Conservation (phyloP, 768 basidiomycete genomes). For the Collybia mongolica region DNA sequence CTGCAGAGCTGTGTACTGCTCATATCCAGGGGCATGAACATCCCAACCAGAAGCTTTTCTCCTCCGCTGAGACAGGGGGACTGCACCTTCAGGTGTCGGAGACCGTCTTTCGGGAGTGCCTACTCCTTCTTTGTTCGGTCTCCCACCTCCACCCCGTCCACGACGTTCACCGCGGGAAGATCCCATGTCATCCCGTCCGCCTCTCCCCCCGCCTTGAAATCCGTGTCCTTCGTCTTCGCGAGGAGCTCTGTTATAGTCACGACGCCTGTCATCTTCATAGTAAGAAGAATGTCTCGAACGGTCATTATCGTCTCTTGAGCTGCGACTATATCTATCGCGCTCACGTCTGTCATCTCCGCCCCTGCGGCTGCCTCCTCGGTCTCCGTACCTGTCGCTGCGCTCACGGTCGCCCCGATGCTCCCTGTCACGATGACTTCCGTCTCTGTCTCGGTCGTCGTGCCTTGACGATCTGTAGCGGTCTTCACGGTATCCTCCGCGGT, state of each 20-base stretch:
- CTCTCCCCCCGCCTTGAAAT: constrained; percentile 27
- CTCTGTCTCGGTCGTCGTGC: constrained; percentile 54
- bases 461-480: constrained; percentile 69
- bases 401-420: constrained; percentile 47
- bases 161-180: constrained; percentile 33
- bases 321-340: constrained; percentile 44
- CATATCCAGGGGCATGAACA: constrained; percentile 92
- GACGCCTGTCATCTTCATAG: constrained; percentile 50
- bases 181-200: constrained; percentile 37
- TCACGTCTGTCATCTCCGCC: constrained; percentile 52
- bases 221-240: constrained; percentile 42
- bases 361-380: constrained; percentile 35
- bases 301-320: constrained; percentile 46
- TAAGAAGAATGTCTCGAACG: constrained; percentile 38
- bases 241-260: constrained; percentile 34
- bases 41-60: constrained; percentile 95
- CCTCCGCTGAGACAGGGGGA: constrained; percentile 82
- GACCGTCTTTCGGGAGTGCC: constrained; percentile 80
- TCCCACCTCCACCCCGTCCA: constrained; percentile 38
- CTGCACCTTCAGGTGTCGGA: constrained; percentile 85
- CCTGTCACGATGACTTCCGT: constrained; percentile 50
- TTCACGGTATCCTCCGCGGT: constrained; percentile 59
- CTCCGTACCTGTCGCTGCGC: constrained; percentile 32
- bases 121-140: constrained; percentile 52
- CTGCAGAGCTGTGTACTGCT: constrained; percentile 91